Conservation (phyloP, 208 protist species). For the Trypanosoma avium region DNA sequence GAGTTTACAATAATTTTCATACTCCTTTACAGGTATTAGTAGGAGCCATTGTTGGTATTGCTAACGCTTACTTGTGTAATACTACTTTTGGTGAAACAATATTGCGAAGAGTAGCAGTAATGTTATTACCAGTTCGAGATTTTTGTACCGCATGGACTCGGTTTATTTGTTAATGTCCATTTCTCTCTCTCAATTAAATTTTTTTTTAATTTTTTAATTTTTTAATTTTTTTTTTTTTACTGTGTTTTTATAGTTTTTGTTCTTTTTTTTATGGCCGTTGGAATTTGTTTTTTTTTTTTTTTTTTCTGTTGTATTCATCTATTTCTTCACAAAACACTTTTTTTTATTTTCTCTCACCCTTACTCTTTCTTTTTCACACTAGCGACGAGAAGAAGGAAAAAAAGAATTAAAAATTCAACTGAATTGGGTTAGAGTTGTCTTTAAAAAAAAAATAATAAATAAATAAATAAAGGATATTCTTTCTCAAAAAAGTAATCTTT, state of each 20-base stretch:
- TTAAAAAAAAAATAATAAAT: too few relatives aligned
- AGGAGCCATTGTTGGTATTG: conserved; percentile 42
- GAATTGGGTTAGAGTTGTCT: too few relatives aligned
- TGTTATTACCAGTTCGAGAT: conserved; percentile 53
- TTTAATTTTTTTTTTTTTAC: conserved; percentile 6
- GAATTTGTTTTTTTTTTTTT: too few relatives aligned
- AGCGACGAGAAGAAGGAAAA: too few relatives aligned
- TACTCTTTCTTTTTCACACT: too few relatives aligned
- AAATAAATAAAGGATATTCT: too few relatives aligned
- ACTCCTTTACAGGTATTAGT: conserved; percentile 55
- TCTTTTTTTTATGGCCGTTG: conserved; percentile 17
- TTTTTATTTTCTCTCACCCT: too few relatives aligned
- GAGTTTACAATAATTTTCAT: conserved; percentile 81
- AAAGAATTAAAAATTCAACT: too few relatives aligned
- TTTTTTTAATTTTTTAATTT: not conserved
- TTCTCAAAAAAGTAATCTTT: too few relatives aligned
- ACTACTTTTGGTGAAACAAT: conserved; percentile 25
- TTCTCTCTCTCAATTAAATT: too few relatives aligned
- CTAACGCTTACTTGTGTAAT: conserved; percentile 41
- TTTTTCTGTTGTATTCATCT: too few relatives aligned
- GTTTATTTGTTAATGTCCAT: conserved; percentile 14
- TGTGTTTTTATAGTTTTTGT: not conserved
- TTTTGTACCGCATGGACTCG: conserved; percentile 57
- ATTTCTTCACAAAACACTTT: too few relatives aligned
- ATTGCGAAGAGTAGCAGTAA: conserved; percentile 24